Base-by-base conservation (phyloP, 1,284 basidiomycete genomes). In the Austropuccinia psidii region DNA sequence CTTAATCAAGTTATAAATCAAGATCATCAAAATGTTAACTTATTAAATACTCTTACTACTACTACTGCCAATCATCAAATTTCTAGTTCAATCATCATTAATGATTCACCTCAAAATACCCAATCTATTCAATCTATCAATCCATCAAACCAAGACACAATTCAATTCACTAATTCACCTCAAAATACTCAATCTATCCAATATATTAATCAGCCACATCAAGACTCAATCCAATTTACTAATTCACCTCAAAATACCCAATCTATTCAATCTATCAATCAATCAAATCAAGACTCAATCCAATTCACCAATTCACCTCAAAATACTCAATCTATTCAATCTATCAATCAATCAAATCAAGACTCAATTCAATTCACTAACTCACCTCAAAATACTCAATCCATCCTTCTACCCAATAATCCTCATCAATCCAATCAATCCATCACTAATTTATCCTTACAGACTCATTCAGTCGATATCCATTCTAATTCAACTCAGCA, bases 341-440 rank as follows among this genome's bases (percentile, higher is more conserved):
- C 41, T 45, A 45, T n/a, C 41, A 45, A 11, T n/a, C n/a, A 11
- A 11, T 45, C 41, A 45, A 45, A 11, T n/a, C 41, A n/a, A 45
- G 41, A 35, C 45, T 29, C 39, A 17, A 35, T 4, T 33, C 47
- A 49, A 13, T 66, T n/a, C n/a, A n/a, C n/a, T n/a, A n/a, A n/a
- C n/a, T n/a, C 62, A 11, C 62, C 62, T 4, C 43, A 11, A 0
- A 66, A 66, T 29, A 66, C 62, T 27, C 62, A 66, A 31, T 66
- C 62, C 17, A 66, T 66, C 62, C 19, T 29, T n/a, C 47, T 41
- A 45, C 33, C 15, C 24, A 27, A 9, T 19, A 65, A 35, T 19
- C 39, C 4, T 8, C 17, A 13, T 4, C n/a, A 11, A 29, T 21
- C 3, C 37, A n/a, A 45, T 45, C 41, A 11, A 45, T 45, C 41